A percentile compares a stretch with the other conserved stretches of the same genome.
These are phyloP conservation scores for Talaromyces sp. DNA, from an alignment of 2,329 filamentous ascomycete species.

Conservation along the genomic window DNA sequence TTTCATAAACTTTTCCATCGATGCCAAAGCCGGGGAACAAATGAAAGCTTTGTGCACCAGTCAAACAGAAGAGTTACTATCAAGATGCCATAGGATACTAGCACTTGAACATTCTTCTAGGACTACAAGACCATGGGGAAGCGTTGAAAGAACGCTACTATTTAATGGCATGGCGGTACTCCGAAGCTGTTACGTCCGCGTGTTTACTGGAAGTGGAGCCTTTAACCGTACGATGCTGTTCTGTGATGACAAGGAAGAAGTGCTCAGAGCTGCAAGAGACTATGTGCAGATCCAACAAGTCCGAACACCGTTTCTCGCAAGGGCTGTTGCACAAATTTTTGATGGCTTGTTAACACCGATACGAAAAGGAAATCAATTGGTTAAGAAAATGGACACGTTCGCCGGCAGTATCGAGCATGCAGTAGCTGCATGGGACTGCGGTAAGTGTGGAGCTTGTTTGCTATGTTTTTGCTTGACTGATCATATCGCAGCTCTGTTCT, in stretches of 20 bases:
- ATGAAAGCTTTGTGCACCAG: slow-evolving; percentile 16
- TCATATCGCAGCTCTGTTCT: slow-evolving; percentile 18
- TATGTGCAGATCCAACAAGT: slow-evolving; percentile 20
- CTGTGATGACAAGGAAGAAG: slow-evolving; percentile 19
- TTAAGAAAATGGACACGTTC: slow-evolving; percentile 27
- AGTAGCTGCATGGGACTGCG: slow-evolving; percentile 26
- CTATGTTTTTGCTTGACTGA: background rate
- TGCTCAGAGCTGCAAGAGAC: slow-evolving; percentile 16
- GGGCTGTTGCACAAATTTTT: slow-evolving; percentile 22
- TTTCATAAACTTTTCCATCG: slow-evolving; percentile 16
- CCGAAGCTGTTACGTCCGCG: slow-evolving; percentile 25
- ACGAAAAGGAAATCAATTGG: slow-evolving; percentile 20
- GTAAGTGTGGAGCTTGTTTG: slow-evolving; percentile 12
- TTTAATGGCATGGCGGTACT: slow-evolving; percentile 30
- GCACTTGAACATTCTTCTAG: background rate
- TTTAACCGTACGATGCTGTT: slow-evolving; percentile 26
- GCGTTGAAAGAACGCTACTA: slow-evolving; percentile 22
- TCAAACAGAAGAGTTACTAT: slow-evolving; percentile 21
- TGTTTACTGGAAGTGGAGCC: slow-evolving; percentile 20
- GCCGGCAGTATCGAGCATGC: slow-evolving; percentile 30
- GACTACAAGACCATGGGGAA: slow-evolving; percentile 2
- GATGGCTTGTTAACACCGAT: slow-evolving; percentile 23
- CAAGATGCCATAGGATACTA: slow-evolving; percentile 20
- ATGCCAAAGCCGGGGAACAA: slow-evolving; percentile 13
- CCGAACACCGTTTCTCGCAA: slow-evolving; percentile 20